Base-by-base conservation (phyloP, 1,139 yeast species). In the Suhomyces bolitotheri region DNA sequence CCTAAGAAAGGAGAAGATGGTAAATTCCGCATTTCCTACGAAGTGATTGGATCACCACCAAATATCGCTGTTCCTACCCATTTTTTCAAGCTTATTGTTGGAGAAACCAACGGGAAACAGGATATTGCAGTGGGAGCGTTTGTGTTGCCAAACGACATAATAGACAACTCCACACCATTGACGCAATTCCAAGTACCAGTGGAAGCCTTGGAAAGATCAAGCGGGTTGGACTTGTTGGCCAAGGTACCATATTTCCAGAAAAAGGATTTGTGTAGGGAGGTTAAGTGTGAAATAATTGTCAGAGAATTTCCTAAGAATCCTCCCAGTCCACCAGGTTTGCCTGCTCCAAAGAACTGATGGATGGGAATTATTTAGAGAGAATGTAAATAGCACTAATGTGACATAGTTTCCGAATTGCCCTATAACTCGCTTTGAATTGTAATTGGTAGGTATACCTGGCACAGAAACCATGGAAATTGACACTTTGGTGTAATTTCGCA, bases 51-150 rank as follows among this genome's bases (percentile, higher is more conserved):
- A 3, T 85, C 88, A 48, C 99, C 99, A 5, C 98, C 98, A 34
- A 86, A 79, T 50, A 75, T 92, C 38, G 97, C 98, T 0, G 99
- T 92, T 8, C 98, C 99, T 12, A 92, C 98, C 0, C 98, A 92
- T 62, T 92, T 94, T 55, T 92, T 82, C 74, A 94, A 92, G 62
- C 67, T 92, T 41, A 67, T 94, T 38, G 86, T 92, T 29, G 97
- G 95, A 7, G 97, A 92, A 58, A 67, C 66, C 10, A 56, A 62
- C 28, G 64, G 70, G 5, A 54, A 64, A 26, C 76, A 76, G 17
- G 73, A 68, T 9, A 64, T 87, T 13, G 78, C 95, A 8, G 87
- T 88, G 8, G 97, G 84, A 1, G 96, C 97, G 0, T 92, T 92
- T 64, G 97, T 92, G 11, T 62, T 92, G 49, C 98, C 99, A 20